Base-by-base conservation (phyloP, 1,284 basidiomycete species). In the Rhodofomes roseus region DNA sequence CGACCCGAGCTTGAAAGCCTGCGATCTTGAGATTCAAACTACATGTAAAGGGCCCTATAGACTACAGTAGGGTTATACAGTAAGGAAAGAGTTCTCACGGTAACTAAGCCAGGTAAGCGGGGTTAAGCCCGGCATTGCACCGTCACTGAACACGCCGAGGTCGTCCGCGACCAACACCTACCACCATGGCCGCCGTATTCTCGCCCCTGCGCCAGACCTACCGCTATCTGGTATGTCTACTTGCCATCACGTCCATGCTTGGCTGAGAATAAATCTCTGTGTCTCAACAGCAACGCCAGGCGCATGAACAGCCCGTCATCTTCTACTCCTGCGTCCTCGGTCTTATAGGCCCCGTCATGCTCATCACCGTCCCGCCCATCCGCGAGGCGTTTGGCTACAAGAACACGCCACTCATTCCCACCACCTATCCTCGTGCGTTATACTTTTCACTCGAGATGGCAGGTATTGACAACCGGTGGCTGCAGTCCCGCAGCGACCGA, bases 281-380 rank as follows among this genome's bases (percentile, higher is more conserved):
- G 23, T 18, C 16, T 3, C 25, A 40, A 23, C 52, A 87, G 85
- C 85, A 86, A 83, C 86, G 90, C 62, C 85, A 89, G 69, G 93
- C 95, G 39, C 96, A 98, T 78, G 95, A 97, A 77, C 87, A 87
- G 68, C 95, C 95, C 39, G 91, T 93, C 70, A 85, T 97, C 74
- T 96, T 96, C 80, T 97, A 88, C 79, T 92, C 94, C 7, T 81
- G 90, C 71, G 74, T 87, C 56, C 76, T 97, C 61, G 95, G 95
- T 48, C 70, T 77, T 56, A 78, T 83, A 74, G 95, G 95, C 2
- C 95, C 95, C 14, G 74, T 89, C 27, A 77, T 93, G 71, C 90
- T 90, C 54, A 66, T 93, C 43, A 79, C 82, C 51, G 84, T 97
- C 12, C 95, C 95, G 12, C 87, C 91, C 7, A 82, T 96, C 66